Base-by-base conservation (phyloP, 352 stramenopile species). In the Globisporangium mamillatum region DNA sequence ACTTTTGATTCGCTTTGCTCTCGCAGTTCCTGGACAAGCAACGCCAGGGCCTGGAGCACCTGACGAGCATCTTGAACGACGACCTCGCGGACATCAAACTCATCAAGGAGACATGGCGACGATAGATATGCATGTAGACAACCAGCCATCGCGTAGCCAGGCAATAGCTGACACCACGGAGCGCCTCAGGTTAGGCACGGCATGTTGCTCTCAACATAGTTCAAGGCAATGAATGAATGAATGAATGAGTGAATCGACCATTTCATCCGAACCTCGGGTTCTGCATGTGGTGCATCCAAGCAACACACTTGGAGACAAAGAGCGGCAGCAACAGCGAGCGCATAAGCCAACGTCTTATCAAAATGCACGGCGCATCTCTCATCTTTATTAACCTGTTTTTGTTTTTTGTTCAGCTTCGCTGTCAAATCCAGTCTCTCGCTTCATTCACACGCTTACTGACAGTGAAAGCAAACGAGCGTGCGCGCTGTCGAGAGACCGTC, bases 11-110 rank as follows among this genome's bases (percentile, higher is more conserved):
- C 22, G 6, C 16, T 61, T 22, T 67, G 62, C 1, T 48, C 36
- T 32, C 70, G 24, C 57, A 92, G 86, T 87, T 96, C 67, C 68
- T 96, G 57, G 83, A 96, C 71, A 91, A 93, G 71, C 88, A 96
- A 64, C 83, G 88, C 59, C 86, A 96, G 67, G 86, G 88, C 0
- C 70, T 96, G 4, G 88, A 96, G 67, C 86, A 93, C 71, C 50
- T 96, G 65, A 93, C 88, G 22, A 90, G 72, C 61, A 84, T 94
- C 36, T 69, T 96, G 38, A 92, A 93, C 74, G 86, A 96, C 52
- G 88, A 94, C 69, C 75, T 96, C 16, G 86, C 80, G 32, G 88
- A 94, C 68, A 92, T 96, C 56, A 81, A 96, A 69, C 82, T 96
- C 63, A 94, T 96, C 71, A 90, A 94, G 69, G 87, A 94, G 68